A percentile compares a stretch with the other conserved stretches of the same genome.
These are phyloP conservation scores for Monosporozyma solicola DNA, from an alignment of 805 yeast genomes.

Conservation along the genomic window DNA sequence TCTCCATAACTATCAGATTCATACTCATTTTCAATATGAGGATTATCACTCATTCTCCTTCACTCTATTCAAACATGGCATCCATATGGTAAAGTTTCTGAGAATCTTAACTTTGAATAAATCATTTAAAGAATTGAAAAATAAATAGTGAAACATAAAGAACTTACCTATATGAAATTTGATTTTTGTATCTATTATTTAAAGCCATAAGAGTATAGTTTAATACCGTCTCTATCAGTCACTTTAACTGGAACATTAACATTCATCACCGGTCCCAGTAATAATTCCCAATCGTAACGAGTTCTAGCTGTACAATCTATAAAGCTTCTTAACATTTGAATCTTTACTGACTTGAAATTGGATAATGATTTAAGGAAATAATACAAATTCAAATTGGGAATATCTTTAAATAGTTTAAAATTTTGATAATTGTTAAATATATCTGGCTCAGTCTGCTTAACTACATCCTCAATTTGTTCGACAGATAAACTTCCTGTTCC, in stretches of 20 bases:
- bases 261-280: constrained; percentile 30
- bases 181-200: not conserved
- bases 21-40: not conserved
- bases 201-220: constrained; percentile 32
- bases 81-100: not conserved
- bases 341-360: constrained; percentile 29
- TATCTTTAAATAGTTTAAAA: constrained; percentile 21
- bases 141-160: not conserved
- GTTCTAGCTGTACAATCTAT: constrained; percentile 32
- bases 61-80: not conserved
- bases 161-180: not conserved
- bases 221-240: constrained; percentile 33
- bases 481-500: not conserved
- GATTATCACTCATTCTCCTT: not conserved
- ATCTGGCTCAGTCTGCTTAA: constrained; percentile 11
- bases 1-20: constrained; percentile 1
- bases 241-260: constrained; percentile 30
- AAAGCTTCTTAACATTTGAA: constrained; percentile 31
- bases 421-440: constrained; percentile 21
- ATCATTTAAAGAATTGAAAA: not conserved
- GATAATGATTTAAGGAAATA: constrained; percentile 27
- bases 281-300: constrained; percentile 32
- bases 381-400: constrained; percentile 33
- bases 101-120: not conserved
- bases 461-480: constrained; percentile 4